Evolutionary conservation across 2,329 filamentous ascomycete species (phyloP).

Genomic region (Dothistroma pini): DNA sequence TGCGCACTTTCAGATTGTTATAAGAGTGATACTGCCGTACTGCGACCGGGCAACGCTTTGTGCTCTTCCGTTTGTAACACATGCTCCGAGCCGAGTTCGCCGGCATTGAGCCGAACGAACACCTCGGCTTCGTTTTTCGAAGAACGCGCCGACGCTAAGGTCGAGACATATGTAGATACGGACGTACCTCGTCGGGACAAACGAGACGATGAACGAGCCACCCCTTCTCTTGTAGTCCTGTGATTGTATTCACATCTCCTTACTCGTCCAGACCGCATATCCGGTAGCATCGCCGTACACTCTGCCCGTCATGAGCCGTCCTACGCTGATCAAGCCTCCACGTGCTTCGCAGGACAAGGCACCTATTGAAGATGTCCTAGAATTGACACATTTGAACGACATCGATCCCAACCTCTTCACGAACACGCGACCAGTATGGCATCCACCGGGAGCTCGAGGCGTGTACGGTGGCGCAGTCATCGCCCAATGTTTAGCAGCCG

Average conservation of each 20-base stretch:
- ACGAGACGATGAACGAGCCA: neutral
- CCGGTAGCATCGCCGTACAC: neutral
- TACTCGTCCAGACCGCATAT: neutral
- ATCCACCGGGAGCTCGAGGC: slow-evolving; percentile 83
- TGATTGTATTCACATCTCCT: neutral
- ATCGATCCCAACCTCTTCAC: slow-evolving; percentile 88
- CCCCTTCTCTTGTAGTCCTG: neutral
- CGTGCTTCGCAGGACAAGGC: slow-evolving; percentile 68
- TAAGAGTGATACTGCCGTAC: no score
- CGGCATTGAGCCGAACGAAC: neutral
- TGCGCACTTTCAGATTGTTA: no score
- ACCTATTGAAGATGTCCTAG: slow-evolving; percentile 83
- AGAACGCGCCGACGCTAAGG: neutral
- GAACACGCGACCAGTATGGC: slow-evolving; percentile 88
- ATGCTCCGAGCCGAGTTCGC: neutral
- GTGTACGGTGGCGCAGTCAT: slow-evolving; percentile 95
- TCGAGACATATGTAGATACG: neutral
- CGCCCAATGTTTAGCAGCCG: slow-evolving; percentile 83
- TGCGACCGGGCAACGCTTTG: no score
- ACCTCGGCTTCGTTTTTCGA: neutral
- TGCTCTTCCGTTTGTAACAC: neutral
- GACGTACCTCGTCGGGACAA: neutral
- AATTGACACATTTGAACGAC: slow-evolving; percentile 73
- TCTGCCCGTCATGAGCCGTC: slow-evolving; percentile 16
- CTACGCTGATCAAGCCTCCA: slow-evolving; percentile 66